Conservation (phyloP, 176 grass and related monocot genomes). For the Elaeis guineensis region DNA sequence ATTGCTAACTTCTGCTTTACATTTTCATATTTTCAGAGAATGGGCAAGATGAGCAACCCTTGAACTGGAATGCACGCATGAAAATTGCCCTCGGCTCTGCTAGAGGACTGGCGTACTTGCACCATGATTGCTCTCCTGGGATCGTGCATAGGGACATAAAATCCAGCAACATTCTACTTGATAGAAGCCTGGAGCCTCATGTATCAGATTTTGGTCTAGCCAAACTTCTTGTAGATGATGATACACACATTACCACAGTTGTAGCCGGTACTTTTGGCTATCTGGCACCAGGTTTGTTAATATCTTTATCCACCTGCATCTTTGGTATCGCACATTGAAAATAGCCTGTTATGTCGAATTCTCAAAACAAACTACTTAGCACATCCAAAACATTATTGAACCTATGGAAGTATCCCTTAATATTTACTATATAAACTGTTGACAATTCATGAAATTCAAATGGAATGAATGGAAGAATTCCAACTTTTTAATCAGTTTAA, state of each 20-base stretch:
- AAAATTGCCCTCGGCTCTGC: slow-evolving; percentile 83
- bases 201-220: slow-evolving; percentile 89
- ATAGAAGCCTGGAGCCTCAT: slow-evolving; percentile 70
- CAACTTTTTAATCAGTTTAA: too few relatives aligned
- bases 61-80: slow-evolving; percentile 97
- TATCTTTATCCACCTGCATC: too few relatives aligned
- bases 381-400: too few relatives aligned
- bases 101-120: slow-evolving; percentile 72
- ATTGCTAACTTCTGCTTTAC: not conserved
- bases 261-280: slow-evolving; percentile 91
- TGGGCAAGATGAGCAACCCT: slow-evolving; percentile 59
- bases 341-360: too few relatives aligned
- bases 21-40: slow-evolving; percentile 34
- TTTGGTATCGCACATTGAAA: too few relatives aligned
- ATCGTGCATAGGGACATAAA: slow-evolving; percentile 92
- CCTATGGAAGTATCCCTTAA: too few relatives aligned
- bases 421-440: too few relatives aligned
- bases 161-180: slow-evolving; percentile 93
- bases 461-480: too few relatives aligned
- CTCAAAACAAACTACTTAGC: too few relatives aligned
- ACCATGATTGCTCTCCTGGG: slow-evolving; percentile 83
- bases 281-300: slow-evolving; percentile 62
- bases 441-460: too few relatives aligned
- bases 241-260: slow-evolving; percentile 65
- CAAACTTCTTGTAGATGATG: slow-evolving; percentile 68